Evolutionary conservation across 2,329 filamentous ascomycete genomes (phyloP).

Genomic region (Alternaria metachromatica): DNA sequence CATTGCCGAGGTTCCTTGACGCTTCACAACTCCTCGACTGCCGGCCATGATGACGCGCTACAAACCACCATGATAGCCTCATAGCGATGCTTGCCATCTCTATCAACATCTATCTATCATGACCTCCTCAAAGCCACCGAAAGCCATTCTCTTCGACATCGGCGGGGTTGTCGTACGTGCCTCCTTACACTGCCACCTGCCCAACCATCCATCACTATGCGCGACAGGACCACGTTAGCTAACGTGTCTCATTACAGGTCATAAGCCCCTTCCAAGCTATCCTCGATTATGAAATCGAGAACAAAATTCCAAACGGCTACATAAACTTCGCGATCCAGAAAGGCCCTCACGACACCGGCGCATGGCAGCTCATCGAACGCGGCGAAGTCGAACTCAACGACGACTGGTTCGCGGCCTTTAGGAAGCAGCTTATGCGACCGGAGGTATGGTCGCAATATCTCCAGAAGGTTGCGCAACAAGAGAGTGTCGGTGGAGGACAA

Average conservation of each 20-base stretch:
- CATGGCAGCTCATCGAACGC: conserved; percentile 87
- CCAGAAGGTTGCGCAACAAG: conserved; percentile 31
- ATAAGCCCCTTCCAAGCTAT: conserved; percentile 92
- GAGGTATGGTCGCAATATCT: conserved; percentile 71
- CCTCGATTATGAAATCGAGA: conserved; percentile 80
- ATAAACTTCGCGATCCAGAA: conserved; percentile 88
- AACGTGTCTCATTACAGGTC: conserved; percentile 63
- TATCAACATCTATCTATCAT: conserved; percentile 7
- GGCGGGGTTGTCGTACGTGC: conserved; percentile 91
- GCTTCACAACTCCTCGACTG: conserved; percentile 13
- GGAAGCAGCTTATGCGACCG: conserved; percentile 71
- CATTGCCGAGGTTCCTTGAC: conserved; percentile 33
- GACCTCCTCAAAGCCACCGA: conserved; percentile 22
- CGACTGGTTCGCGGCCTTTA: conserved; percentile 78
- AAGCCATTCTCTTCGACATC: conserved; percentile 80
- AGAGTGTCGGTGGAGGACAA: conserved; percentile 38
- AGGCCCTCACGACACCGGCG: conserved; percentile 73
- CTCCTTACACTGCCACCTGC: background rate
- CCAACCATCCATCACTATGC: background rate
- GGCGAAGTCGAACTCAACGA: conserved; percentile 79
- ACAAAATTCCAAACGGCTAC: conserved; percentile 84
- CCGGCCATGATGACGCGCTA: conserved; percentile 20
- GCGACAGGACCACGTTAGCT: background rate
- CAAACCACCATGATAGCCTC: conserved; percentile 24
- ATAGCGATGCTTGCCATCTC: conserved; percentile 2